Evolutionary conservation across 2,329 filamentous ascomycete genomes (phyloP), one percentile per base, ranked within the genome.

Genomic region (Ascomycota sp.): DNA sequence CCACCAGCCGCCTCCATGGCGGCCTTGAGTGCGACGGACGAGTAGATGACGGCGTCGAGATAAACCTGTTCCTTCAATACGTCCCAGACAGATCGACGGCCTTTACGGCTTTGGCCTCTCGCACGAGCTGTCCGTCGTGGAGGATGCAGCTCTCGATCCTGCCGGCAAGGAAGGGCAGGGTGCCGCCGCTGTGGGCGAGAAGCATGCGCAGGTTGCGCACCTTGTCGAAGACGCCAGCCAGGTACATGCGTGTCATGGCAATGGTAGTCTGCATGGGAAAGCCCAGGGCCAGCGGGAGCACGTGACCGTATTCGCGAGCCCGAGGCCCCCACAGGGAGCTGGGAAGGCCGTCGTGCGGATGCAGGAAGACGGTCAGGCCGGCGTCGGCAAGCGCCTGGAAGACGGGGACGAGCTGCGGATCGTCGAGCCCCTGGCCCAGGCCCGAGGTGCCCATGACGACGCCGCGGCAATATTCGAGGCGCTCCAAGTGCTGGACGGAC

Each of bases 231-330:
- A 91, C 77, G 0, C 81, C 79, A 0, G 75, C 68, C n/a, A 94
- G 58, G 31, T 82, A 73, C 81, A 94, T 91, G 28, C 85, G 63
- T 4, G 79, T 71, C 2, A 93, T 74, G 0, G 83, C 81, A 40
- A 94, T 86, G 2, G 85, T 93, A 1, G 85, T 94, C 53, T 94
- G 85, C 39, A 94, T 68, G 0, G 85, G 83, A 46, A 93, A 93
- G 0, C 85, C 85, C 4, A 94, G 57, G 0, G 82, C 80, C 0
- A 94, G 58, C 0, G 83, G 79, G 3, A 94, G 61, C 1, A 93
- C 82, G 47, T 93, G 85, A 0, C 85, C 85, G 45, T 91, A 93
- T 35, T 75, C 73, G 15, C 56, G 59, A 0, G 67, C 69, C 7
- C 75, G 60, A 0, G 78, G 68, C 0, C 85, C 85, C 54, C 79